These are phyloP conservation scores for Stachybotrys echinatus DNA, from an alignment of 2,329 filamentous ascomycete species.

Conservation along the genomic window DNA sequence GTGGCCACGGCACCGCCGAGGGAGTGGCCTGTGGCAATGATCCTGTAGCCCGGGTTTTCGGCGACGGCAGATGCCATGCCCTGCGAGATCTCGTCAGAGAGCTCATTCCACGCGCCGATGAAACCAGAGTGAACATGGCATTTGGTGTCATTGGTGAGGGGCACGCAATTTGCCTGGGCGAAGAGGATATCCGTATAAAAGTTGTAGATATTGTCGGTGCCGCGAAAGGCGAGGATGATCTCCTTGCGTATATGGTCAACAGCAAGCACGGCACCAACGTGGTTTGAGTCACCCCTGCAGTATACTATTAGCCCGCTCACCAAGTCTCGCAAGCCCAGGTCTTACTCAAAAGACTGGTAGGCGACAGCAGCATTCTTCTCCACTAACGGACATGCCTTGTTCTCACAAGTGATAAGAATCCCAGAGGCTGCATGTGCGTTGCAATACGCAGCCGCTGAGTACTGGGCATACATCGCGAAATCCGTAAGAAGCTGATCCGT, in stretches of 20 bases:
- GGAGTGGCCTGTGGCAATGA: conserved; percentile 63
- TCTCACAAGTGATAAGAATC: conserved; percentile 34
- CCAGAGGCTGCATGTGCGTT: conserved; percentile 37
- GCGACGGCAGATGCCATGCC: conserved; percentile 37
- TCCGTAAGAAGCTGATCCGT: conserved; percentile 26
- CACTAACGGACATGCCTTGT: conserved; percentile 37
- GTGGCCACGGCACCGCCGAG: conserved; percentile 62
- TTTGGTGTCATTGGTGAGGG: conserved; percentile 24
- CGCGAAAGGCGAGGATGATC: conserved; percentile 57
- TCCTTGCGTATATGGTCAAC: conserved; percentile 41
- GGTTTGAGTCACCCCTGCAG: too few species aligned
- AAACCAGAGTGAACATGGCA: conserved; percentile 57
- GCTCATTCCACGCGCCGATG: conserved; percentile 51
- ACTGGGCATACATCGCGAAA: conserved; percentile 45
- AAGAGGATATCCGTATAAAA: conserved; percentile 51
- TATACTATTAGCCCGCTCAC: too few species aligned
- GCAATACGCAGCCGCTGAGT: conserved; percentile 48
- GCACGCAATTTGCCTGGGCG: conserved; percentile 17
- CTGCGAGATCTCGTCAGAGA: conserved; percentile 33
- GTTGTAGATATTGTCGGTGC: conserved; percentile 54
- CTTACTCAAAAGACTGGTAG: conserved; percentile 35
- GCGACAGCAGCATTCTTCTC: conserved; percentile 36
- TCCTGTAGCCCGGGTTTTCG: conserved; percentile 43
- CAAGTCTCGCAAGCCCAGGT: too few species aligned
- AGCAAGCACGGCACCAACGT: conserved; percentile 46